Percentiles rank a stretch among this genome's conserved stretches.
These are phyloP conservation scores for Populus hybrid DNA, from an alignment of 441 rosid species.

Conservation along the genomic window DNA sequence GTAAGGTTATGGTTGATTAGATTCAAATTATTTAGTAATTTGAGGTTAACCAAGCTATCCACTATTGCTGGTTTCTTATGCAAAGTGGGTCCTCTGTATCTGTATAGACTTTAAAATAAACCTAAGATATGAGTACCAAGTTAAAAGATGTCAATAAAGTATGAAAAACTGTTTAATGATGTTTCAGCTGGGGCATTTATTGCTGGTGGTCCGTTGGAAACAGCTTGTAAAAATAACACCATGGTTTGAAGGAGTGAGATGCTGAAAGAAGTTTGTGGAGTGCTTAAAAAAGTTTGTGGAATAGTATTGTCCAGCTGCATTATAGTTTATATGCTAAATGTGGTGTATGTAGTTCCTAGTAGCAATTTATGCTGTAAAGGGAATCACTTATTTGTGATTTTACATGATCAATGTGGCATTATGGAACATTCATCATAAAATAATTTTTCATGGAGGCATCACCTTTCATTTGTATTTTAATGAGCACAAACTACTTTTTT, in stretches of 20 bases:
- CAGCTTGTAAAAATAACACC: background rate
- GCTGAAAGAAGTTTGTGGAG: background rate
- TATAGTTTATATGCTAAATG: background rate
- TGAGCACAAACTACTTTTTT: background rate
- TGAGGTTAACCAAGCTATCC: background rate
- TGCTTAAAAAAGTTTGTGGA: too few species aligned
- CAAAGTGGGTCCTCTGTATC: background rate
- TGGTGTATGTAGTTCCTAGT: background rate
- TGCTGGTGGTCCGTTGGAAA: background rate
- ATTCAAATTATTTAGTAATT: background rate
- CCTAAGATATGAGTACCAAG: background rate
- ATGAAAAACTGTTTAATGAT: background rate
- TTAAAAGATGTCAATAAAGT: background rate
- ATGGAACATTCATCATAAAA: background rate
- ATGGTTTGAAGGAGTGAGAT: background rate
- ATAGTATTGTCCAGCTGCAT: too few species aligned
- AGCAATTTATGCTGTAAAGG: background rate
- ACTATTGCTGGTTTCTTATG: background rate
- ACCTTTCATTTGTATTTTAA: background rate
- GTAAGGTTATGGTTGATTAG: background rate
- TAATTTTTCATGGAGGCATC: constrained; percentile 5
- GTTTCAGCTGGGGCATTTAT: background rate
- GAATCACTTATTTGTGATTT: background rate
- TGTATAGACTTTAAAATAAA: background rate
- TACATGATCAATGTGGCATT: background rate